Evolutionary conservation across 345 rosid genomes (phyloP).

Genomic region (Heritiera fomes): DNA sequence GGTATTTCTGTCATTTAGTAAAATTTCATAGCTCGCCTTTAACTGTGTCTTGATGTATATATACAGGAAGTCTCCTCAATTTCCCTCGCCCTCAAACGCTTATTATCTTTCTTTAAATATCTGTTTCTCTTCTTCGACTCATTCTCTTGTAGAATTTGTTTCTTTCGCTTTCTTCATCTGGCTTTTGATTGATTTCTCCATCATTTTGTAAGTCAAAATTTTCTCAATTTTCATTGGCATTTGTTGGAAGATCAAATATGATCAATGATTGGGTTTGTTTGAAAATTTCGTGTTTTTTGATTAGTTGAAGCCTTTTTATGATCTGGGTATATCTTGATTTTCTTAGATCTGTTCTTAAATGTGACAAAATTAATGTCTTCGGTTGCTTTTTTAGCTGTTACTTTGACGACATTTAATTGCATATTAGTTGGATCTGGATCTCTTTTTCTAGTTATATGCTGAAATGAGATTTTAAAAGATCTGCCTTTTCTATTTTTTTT

Average conservation of each 20-base stretch:
- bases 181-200: background rate
- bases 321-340: background rate
- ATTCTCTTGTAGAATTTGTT: background rate
- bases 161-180: background rate
- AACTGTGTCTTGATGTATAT: constrained; percentile 10
- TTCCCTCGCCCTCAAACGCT: background rate
- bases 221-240: constrained; percentile 3
- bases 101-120: background rate
- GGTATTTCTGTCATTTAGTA: background rate
- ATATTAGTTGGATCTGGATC: constrained; percentile 8
- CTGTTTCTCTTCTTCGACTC: background rate
- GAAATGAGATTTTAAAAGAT: background rate
- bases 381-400: constrained; percentile 4
- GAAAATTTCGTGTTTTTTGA: background rate
- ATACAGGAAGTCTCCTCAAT: background rate
- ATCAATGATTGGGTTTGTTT: background rate
- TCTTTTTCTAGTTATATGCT: background rate
- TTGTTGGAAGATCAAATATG: constrained; percentile 7
- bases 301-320: constrained; percentile 1
- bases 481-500: background rate
- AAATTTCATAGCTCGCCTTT: background rate
- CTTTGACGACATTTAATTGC: background rate
- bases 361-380: background rate
- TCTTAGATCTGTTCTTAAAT: background rate
- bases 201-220: background rate